Evolutionary conservation across 1,284 basidiomycete genomes (phyloP), one percentile per base, ranked within the genome.

Genomic region (Ustilago nuda): DNA sequence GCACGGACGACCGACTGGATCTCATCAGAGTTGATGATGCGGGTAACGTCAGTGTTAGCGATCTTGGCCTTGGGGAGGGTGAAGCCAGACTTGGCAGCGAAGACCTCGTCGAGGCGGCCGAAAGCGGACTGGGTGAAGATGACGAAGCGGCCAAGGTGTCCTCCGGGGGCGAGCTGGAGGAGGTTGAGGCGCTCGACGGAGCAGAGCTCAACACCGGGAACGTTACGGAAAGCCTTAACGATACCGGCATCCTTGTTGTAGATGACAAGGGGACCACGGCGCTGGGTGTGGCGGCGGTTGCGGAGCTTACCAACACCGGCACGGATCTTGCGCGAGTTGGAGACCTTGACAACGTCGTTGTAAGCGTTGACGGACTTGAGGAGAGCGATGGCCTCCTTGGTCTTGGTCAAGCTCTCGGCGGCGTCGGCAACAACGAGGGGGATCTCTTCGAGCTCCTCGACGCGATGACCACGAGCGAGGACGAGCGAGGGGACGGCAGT

Each of bases 61-160:
- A 99, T 96, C 92, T 99, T 99, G 87, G 96, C 92, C 50, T 55
- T 58, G 66, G 57, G 61, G 36, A 68, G 27, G 50, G 68, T 39
- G 82, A 82, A 86, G 76, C 95, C 93, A 88, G 94, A 94, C 92
- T 99, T 99, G 90, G 91, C 90, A 56, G 80, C 81, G 87, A 94
- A 99, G 83, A 99, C 91, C 82, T 93, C 92, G 88, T 99, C 97
- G 66, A 99, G 92, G 78, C 93, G 90, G 73, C 89, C 90, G 88
- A 99, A 98, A 55, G 97, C 97, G 86, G 90, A 90, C 89, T 98
- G 93, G 72, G 97, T 99, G 96, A 96, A 99, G 90, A 99, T 97
- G 87, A 98, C 90, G 89, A 99, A 99, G 79, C 97, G 94, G 77
- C 97, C 97, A 76, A 99, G 91, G 88, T 99, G 97, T 83, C 97